Conservation (phyloP, 495 filamentous ascomycete genomes). For the Xylaria nigripes region DNA sequence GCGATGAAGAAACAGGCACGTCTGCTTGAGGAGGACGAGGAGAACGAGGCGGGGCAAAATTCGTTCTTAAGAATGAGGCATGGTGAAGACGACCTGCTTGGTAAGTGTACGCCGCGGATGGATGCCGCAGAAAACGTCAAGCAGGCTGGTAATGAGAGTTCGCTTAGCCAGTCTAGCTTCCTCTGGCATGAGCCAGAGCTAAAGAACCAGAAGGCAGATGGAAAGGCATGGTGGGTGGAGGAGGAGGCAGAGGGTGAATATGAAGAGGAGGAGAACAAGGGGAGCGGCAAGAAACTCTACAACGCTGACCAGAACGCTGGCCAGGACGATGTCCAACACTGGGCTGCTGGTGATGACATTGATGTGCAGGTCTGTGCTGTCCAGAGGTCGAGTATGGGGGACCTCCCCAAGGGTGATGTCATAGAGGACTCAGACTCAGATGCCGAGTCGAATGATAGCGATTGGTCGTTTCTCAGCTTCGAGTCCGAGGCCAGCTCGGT, state of each 20-base stretch:
- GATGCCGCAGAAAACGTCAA: not conserved
- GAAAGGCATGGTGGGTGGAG: not conserved
- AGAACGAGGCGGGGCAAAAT: not conserved
- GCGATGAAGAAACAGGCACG: constrained; percentile 2
- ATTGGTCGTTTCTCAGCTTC: constrained; percentile 1
- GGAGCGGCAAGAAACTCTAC: not conserved
- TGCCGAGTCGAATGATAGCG: not conserved
- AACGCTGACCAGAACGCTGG: constrained; percentile 1
- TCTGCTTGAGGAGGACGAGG: not conserved
- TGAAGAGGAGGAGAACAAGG: not conserved
- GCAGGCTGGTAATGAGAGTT: not conserved
- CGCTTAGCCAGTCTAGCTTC: not conserved
- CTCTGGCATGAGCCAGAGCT: constrained; percentile 11
- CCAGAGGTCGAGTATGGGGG: constrained; percentile 9
- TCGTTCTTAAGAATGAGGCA: not conserved
- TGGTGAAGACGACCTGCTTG: constrained; percentile 10
- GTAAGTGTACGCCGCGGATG: constrained; percentile 1
- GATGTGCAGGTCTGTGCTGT: not conserved
- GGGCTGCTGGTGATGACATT: constrained; percentile 1
- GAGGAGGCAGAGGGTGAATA: not conserved
- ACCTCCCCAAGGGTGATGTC: constrained; percentile 3
- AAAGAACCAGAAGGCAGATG: not conserved
- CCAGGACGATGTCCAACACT: not conserved
- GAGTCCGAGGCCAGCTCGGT: not conserved
- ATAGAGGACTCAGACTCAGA: constrained; percentile 9